Evolutionary conservation across 116 monocot species (phyloP).

Genomic region (Posidonia oceanica): DNA sequence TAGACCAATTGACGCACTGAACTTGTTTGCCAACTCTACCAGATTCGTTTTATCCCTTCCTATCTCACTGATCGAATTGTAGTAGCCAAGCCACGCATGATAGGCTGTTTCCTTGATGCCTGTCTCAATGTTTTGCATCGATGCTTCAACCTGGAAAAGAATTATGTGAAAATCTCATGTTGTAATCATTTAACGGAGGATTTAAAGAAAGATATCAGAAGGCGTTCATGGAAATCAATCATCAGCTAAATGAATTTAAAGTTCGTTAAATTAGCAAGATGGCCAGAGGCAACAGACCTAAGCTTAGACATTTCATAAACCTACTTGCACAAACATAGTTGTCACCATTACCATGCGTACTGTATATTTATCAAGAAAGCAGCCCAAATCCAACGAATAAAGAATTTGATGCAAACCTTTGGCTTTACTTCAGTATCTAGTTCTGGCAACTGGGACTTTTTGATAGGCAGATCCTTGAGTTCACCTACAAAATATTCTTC

Average conservation of each 20-base stretch:
- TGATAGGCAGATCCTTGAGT: slow-evolving; percentile 66
- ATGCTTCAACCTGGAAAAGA: slow-evolving; percentile 52
- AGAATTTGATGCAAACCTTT: slow-evolving; percentile 29
- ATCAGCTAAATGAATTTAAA: too few species aligned
- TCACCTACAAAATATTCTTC: slow-evolving; percentile 85
- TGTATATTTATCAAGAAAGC: not conserved
- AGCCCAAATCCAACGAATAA: not conserved
- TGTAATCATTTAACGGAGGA: not conserved
- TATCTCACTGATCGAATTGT: slow-evolving; percentile 70
- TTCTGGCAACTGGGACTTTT: slow-evolving; percentile 38
- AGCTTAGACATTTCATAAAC: too few species aligned
- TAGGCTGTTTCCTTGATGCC: slow-evolving; percentile 91
- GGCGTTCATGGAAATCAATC: too few species aligned
- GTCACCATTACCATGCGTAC: too few species aligned
- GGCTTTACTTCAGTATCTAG: slow-evolving; percentile 42
- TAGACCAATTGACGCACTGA: slow-evolving; percentile 59
- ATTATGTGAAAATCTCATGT: not conserved
- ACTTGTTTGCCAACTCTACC: slow-evolving; percentile 67
- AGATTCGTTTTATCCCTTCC: slow-evolving; percentile 86
- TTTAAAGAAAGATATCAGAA: not conserved
- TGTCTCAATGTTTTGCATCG: slow-evolving; percentile 53
- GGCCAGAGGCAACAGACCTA: too few species aligned
- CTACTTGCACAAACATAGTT: too few species aligned
- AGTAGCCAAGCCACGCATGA: slow-evolving; percentile 97
- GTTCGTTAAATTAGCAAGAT: too few species aligned